Evolutionary conservation across 179 eudicot genomes (phyloP).

Genomic region (Corrigiola litoralis): DNA sequence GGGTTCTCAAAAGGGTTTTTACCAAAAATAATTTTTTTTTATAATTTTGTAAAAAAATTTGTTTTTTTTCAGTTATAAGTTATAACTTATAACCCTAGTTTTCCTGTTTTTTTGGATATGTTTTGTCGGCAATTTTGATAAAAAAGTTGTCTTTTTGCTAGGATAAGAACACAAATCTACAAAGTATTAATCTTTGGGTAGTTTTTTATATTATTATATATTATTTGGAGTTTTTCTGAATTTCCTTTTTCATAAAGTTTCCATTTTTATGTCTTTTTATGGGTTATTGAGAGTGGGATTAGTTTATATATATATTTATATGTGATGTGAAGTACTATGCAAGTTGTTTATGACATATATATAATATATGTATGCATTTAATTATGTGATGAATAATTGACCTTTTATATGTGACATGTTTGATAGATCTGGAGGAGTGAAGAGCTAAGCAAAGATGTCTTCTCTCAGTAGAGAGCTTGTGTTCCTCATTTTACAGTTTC

Average conservation of each 20-base stretch:
- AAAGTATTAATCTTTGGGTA: constrained; percentile 9
- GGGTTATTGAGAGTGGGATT: constrained; percentile 1
- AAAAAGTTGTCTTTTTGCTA: constrained; percentile 20
- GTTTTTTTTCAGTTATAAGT: constrained; percentile 23
- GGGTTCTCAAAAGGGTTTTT: constrained; percentile 29
- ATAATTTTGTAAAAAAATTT: constrained; percentile 38
- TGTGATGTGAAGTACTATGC: background rate
- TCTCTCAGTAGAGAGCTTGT: constrained; percentile 98
- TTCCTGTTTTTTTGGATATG: background rate
- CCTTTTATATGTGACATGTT: constrained; percentile 3
- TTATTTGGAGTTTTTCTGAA: constrained; percentile 1
- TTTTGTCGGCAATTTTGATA: constrained; percentile 21
- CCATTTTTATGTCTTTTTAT: background rate
- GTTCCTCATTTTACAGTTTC: constrained; percentile 88
- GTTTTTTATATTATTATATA: background rate
- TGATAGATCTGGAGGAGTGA: constrained; percentile 55
- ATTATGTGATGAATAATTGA: background rate
- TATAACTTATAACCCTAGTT: constrained; percentile 20
- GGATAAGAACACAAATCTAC: constrained; percentile 18
- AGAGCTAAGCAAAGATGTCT: constrained; percentile 55
- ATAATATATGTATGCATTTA: background rate
- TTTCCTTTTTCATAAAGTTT: background rate
- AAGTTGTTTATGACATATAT: constrained; percentile 10
- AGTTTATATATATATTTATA: background rate
- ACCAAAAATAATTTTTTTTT: constrained; percentile 1